These are phyloP conservation scores for Penicillium subrubescens DNA, from an alignment of 495 filamentous ascomycete genomes.

Conservation along the genomic window DNA sequence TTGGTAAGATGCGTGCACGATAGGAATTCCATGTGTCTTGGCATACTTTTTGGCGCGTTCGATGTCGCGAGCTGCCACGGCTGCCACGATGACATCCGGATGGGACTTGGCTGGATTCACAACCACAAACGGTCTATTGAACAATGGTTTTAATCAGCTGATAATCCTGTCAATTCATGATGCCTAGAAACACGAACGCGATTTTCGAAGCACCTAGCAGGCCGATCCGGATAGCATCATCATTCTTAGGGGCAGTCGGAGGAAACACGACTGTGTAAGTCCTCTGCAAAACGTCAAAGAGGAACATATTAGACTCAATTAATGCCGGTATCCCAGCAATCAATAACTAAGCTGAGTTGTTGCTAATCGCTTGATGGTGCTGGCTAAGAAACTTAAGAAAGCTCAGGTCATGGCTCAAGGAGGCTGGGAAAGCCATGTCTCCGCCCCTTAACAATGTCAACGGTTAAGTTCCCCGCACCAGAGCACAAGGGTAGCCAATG, in stretches of 20 bases:
- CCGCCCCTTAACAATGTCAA: neutral
- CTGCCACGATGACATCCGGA: conserved; percentile 59
- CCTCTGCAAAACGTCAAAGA: neutral
- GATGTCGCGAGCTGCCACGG: conserved; percentile 60
- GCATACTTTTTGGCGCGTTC: conserved; percentile 57
- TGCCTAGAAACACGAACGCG: conserved; percentile 20
- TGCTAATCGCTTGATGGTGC: neutral
- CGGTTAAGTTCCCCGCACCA: neutral
- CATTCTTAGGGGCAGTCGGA: conserved; percentile 18
- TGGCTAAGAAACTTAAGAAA: neutral
- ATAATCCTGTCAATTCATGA: neutral
- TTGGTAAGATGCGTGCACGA: conserved; percentile 51
- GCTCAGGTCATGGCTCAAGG: neutral
- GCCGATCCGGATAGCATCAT: conserved; percentile 35
- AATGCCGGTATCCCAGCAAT: neutral
- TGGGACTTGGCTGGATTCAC: conserved; percentile 60
- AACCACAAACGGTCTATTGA: conserved; percentile 50
- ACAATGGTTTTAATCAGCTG: neutral
- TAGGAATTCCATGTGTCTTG: conserved; percentile 57
- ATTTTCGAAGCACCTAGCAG: conserved; percentile 36
- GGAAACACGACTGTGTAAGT: conserved; percentile 6
- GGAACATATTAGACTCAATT: neutral
- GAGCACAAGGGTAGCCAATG: neutral
- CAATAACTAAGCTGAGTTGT: neutral
- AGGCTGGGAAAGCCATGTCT: neutral